Evolutionary conservation across 768 basidiomycete species (phyloP).

Genomic region (Mycena capillaripes): DNA sequence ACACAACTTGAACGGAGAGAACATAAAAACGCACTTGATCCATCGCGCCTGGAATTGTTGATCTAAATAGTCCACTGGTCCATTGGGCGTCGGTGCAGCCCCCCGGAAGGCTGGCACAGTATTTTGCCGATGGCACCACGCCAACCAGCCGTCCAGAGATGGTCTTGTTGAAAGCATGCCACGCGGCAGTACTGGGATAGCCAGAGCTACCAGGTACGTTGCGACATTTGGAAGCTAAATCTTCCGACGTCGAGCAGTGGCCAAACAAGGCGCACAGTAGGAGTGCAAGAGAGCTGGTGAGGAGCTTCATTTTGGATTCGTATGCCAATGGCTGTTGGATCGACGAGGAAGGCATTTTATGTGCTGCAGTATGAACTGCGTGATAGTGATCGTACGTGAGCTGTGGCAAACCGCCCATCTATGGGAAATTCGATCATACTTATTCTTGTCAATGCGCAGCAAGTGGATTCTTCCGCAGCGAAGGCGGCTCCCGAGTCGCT

Average conservation of each 20-base stretch:
- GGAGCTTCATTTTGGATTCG: background rate
- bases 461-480: too few species aligned
- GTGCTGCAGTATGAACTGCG: too few species aligned
- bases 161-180: constrained; percentile 18
- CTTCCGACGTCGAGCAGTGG: background rate
- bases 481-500: too few species aligned
- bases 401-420: too few species aligned
- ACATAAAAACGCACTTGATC: constrained; percentile 7
- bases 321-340: too few species aligned
- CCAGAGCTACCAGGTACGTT: constrained; percentile 28
- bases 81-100: constrained; percentile 36
- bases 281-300: background rate
- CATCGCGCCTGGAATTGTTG: constrained; percentile 33
- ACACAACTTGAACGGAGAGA: too few species aligned
- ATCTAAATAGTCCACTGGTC: constrained; percentile 29
- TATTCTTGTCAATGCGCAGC: too few species aligned
- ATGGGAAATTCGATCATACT: too few species aligned
- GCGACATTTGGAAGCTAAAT: constrained; percentile 10
- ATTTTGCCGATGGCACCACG: constrained; percentile 31
- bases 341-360: too few species aligned
- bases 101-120: constrained; percentile 14
- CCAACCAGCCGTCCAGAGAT: constrained; percentile 29
- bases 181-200: constrained; percentile 18
- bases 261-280: background rate
- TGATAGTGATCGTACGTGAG: too few species aligned